These are phyloP conservation scores for Neonectria faginata DNA, from an alignment of 2,329 filamentous ascomycete species.

Conservation along the genomic window DNA sequence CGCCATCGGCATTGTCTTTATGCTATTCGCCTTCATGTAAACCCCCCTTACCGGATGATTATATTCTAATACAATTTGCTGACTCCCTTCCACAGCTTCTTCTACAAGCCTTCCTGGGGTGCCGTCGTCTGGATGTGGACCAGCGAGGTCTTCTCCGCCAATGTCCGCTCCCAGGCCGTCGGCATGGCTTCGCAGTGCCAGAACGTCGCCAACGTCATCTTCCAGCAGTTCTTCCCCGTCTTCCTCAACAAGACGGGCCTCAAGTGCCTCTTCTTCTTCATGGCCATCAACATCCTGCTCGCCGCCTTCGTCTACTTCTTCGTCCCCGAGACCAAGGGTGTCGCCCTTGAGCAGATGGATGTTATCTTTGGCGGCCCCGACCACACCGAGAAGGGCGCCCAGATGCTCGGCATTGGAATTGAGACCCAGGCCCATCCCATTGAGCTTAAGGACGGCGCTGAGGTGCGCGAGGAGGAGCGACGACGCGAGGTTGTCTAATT, in stretches of 20 bases:
- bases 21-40: conserved; percentile 71
- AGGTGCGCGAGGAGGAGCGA: conserved; percentile 39
- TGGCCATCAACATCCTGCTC: conserved; percentile 57
- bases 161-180: conserved; percentile 77
- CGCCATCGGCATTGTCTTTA: conserved; percentile 75
- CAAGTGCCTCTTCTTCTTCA: conserved; percentile 53
- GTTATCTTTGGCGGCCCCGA: conserved; percentile 62
- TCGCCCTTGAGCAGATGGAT: conserved; percentile 74
- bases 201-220: conserved; percentile 74
- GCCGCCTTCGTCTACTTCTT: conserved; percentile 62
- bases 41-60: background rate
- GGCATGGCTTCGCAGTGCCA: conserved; percentile 73
- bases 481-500: conserved; percentile 38
- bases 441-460: conserved; percentile 41
- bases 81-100: conserved; percentile 55
- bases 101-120: conserved; percentile 78
- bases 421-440: conserved; percentile 19
- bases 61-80: background rate
- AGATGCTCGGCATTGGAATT: conserved; percentile 41
- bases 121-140: conserved; percentile 80
- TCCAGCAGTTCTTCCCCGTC: conserved; percentile 77
- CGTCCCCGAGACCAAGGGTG: conserved; percentile 63
- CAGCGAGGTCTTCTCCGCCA: conserved; percentile 76
- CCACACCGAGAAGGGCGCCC: conserved; percentile 46
- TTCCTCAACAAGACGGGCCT: conserved; percentile 69